phyloP scores from a whole-genome alignment of 2,329 filamentous ascomycete genomes.

The Apiospora sp. region DNA sequence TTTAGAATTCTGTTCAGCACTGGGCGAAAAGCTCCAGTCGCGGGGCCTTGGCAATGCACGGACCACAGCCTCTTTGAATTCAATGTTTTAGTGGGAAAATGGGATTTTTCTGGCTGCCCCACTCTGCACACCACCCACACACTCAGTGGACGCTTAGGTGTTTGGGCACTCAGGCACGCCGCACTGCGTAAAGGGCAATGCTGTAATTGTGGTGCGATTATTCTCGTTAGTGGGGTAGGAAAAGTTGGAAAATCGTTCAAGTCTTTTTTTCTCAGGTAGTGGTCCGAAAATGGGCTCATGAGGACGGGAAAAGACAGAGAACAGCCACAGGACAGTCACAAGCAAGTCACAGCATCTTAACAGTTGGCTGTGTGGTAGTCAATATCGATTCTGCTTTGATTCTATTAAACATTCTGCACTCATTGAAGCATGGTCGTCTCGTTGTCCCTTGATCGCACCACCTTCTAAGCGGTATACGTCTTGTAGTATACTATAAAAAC shows the following conservation, averaged over 20 bases:
- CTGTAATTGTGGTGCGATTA: slow-evolving; percentile 22
- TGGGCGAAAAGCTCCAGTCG: slow-evolving; percentile 13
- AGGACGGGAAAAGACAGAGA: not conserved
- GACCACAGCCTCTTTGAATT: slow-evolving; percentile 12
- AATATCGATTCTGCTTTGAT: not conserved
- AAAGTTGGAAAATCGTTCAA: slow-evolving; percentile 10
- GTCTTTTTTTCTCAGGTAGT: slow-evolving; percentile 5
- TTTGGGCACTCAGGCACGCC: slow-evolving; percentile 17
- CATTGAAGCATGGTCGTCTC: not conserved
- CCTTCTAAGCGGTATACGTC: slow-evolving; percentile 7
- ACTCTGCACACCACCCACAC: not conserved
- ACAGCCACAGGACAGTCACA: not conserved
- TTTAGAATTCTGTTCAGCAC: slow-evolving; percentile 22
- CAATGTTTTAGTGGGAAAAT: slow-evolving; percentile 20
- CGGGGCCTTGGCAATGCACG: not conserved
- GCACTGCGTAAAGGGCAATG: slow-evolving; percentile 6
- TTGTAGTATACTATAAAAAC: slow-evolving; percentile 7
- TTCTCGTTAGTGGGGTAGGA: slow-evolving; percentile 9
- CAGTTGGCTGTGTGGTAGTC: not conserved
- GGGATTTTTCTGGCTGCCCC: slow-evolving; percentile 14
- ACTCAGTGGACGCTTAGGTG: slow-evolving; percentile 7
- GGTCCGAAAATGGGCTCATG: slow-evolving; percentile 21
- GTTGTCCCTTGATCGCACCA: not conserved
- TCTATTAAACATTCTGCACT: not conserved
- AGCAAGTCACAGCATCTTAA: not conserved